A percentile compares a stretch with the other conserved stretches of the same genome.
Conservation (phyloP, 2,329 filamentous ascomycete species). For the Fusarium lateritium region DNA sequence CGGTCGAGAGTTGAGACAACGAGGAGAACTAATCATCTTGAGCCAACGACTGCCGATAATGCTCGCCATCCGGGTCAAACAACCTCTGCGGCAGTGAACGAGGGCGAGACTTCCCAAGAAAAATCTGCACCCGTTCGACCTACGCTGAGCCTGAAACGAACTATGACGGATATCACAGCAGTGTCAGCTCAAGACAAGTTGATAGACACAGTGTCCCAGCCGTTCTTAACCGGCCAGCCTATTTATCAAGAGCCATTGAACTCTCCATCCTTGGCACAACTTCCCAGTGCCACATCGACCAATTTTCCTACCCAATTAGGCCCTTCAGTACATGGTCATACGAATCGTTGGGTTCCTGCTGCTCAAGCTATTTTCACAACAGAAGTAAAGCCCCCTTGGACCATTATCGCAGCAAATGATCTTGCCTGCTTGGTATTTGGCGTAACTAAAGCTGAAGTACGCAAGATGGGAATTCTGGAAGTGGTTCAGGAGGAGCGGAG, state of each 20-base stretch:
- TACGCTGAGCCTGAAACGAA: constrained; percentile 79
- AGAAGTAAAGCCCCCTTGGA: constrained; percentile 92
- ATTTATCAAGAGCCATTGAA: constrained; percentile 55
- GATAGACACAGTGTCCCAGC: constrained; percentile 86
- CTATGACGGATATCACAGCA: constrained; percentile 86
- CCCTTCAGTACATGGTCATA: constrained; percentile 84
- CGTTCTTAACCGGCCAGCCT: constrained; percentile 71
- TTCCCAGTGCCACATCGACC: constrained; percentile 58
- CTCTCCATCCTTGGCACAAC: constrained; percentile 60
- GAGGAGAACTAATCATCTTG: constrained; percentile 32
- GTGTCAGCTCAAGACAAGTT: constrained; percentile 85
- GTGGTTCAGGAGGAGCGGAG: constrained; percentile 92
- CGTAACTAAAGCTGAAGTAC: constrained; percentile 95
- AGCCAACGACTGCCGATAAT: constrained; percentile 39
- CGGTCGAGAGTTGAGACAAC: constrained; percentile 36
- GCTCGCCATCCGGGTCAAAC: constrained; percentile 62
- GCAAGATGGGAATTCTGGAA: constrained; percentile 94
- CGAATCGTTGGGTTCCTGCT: constrained; percentile 89
- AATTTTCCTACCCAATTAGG: constrained; percentile 64
- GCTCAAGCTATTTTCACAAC: constrained; percentile 98
- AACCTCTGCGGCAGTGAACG: constrained; percentile 69
- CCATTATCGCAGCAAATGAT: constrained; percentile 95
- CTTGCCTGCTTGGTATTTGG: constrained; percentile 97
- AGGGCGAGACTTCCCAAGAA: constrained; percentile 66
- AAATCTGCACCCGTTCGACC: constrained; percentile 71